phyloP scores from a whole-genome alignment of 371 early-diverging fungal species.

The Mucor piriformis region DNA sequence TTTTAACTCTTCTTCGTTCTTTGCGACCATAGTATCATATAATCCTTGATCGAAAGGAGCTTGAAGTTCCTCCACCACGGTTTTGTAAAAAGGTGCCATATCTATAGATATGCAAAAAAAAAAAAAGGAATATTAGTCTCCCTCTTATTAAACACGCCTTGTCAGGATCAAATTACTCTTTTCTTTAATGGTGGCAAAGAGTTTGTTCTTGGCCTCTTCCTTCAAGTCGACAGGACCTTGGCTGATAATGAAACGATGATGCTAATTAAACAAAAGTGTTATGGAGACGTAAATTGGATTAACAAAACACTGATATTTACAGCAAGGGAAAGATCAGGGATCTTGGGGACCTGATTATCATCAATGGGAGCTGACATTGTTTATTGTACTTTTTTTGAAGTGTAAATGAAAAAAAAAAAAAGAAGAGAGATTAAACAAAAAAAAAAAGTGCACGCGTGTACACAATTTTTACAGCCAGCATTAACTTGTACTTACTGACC shows the following conservation, averaged over 20 bases:
- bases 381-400: background rate
- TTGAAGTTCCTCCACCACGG: constrained; percentile 66
- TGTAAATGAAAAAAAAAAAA: constrained; percentile 16
- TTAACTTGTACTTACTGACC: background rate
- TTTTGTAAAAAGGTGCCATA: constrained; percentile 85
- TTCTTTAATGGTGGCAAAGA: constrained; percentile 69
- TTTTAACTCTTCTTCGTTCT: constrained; percentile 76
- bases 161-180: constrained; percentile 55
- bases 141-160: background rate
- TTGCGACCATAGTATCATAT: constrained; percentile 58
- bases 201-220: constrained; percentile 63
- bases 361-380: constrained; percentile 30
- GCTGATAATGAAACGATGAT: constrained; percentile 72
- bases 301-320: constrained; percentile 24
- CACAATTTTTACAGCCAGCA: constrained; percentile 6
- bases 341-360: constrained; percentile 68
- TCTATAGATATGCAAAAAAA: constrained; percentile 43
- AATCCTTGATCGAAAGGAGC: constrained; percentile 59
- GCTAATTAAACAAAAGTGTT: constrained; percentile 44
- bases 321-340: constrained; percentile 77
- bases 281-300: background rate
- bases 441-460: constrained; percentile 9
- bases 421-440: constrained; percentile 8
- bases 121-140: background rate
- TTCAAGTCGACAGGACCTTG: constrained; percentile 64